Evolutionary conservation across 2,329 filamentous ascomycete genomes (phyloP), one percentile per base, ranked within the genome.

Genomic region (Eutypa lata): DNA sequence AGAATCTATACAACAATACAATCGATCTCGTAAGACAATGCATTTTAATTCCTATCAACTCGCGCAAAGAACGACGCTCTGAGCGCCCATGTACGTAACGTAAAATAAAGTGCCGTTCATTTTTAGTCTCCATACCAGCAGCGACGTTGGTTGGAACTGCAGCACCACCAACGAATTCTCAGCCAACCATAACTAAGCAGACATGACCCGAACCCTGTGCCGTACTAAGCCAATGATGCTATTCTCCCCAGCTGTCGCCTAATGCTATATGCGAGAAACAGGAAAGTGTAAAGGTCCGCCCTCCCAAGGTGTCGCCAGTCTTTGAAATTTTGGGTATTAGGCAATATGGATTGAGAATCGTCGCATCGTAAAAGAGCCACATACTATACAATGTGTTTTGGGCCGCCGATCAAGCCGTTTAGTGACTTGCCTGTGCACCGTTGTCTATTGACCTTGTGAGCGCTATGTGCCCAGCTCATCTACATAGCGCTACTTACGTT

Each of bases 401-500:
- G 42, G 42, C 22, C 26, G 22, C 6, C 42, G 42, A 26, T 45
- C 21, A 45, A 19, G n/a, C 42, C 18, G 11, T 22, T 18, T 48
- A 48, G 46, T 48, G 46, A 33, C 28, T 48, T 22, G 46, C 28
- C 46, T 48, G 46, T 24, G 46, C 46, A 24, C 46, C 46, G 46
- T 33, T 48, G 46, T 48, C 46, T 48, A 37, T 33, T 33, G 14
- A 19, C 46, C 26, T 33, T 48, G 46, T 48, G 28, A 48, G 46
- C 33, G 46, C 33, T 37, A 48, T 35, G 46, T 48, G 33, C 24
- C 46, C 28, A 48, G 33, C 10, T 37, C 22, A 35, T 35, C 33
- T 37, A 48, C 33, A 37, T 33, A 22, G n/a, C 48, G 16, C 57
- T 58, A 68, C 65, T 76, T 72, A 78, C 81, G 78, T 71, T 83